Percentiles rank a stretch among this genome's conserved stretches.
Conservation (phyloP, 257 asterid genomes). For the Nicotiana obtusifolia region DNA sequence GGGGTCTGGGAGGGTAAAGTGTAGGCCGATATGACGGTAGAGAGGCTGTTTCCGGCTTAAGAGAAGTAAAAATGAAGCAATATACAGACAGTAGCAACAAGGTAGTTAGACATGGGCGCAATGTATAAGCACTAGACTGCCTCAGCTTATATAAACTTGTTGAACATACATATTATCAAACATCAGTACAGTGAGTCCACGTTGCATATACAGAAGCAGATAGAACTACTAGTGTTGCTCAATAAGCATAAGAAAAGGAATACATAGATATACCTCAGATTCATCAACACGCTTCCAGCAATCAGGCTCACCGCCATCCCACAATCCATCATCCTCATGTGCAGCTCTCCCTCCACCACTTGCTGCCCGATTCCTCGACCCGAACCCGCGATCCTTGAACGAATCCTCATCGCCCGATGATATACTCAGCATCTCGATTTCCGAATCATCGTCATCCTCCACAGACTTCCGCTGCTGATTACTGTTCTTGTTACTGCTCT, state of each 20-base stretch:
- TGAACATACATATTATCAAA: not conserved
- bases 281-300: conserved; percentile 94
- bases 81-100: no score
- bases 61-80: no score
- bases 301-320: conserved; percentile 92
- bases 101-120: no score
- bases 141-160: not conserved
- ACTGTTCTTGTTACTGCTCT: conserved; percentile 5
- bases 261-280: conserved; percentile 51
- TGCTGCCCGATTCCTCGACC: conserved; percentile 33
- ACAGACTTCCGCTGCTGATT: conserved; percentile 27
- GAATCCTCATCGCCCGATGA: conserved; percentile 96
- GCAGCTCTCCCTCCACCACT: conserved; percentile 30
- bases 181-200: not conserved
- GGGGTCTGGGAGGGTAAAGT: no score
- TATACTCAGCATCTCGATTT: conserved; percentile 93
- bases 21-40: no score
- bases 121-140: no score
- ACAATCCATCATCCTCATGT: conserved; percentile 58
- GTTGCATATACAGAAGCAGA: not conserved
- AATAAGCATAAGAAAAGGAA: not conserved
- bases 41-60: no score
- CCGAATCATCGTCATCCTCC: conserved; percentile 94
- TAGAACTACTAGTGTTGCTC: not conserved
- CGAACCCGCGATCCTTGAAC: conserved; percentile 35